Evolutionary conservation across 2,329 filamentous ascomycete genomes (phyloP).

Genomic region (Penicillium corylophilum): DNA sequence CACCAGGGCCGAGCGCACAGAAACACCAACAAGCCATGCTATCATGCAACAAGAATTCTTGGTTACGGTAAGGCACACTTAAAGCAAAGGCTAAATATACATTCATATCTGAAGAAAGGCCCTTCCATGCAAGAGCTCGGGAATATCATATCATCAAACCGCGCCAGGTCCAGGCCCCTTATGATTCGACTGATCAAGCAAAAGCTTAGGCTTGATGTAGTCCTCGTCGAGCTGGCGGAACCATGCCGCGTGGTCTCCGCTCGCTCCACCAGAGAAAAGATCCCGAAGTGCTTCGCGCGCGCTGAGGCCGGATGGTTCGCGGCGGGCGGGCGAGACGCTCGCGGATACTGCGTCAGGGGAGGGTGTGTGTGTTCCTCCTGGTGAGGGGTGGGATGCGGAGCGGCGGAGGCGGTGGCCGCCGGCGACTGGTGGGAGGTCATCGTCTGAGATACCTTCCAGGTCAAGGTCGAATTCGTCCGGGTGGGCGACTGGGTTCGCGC

Average conservation of each 20-base stretch:
- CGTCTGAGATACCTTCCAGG: slow-evolving; percentile 48
- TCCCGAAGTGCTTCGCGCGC: slow-evolving; percentile 76
- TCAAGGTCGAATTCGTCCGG: slow-evolving; percentile 40
- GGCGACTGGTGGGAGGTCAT: slow-evolving; percentile 61
- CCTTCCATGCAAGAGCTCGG: slow-evolving; percentile 4
- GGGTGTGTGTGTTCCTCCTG: slow-evolving; percentile 17
- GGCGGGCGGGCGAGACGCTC: slow-evolving; percentile 32
- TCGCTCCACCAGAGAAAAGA: slow-evolving; percentile 67
- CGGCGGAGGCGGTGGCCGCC: slow-evolving; percentile 33
- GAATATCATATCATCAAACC: slow-evolving; percentile 25
- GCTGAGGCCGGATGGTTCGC: slow-evolving; percentile 52
- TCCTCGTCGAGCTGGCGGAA: slow-evolving; percentile 94
- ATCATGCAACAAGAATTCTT: background rate
- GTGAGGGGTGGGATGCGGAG: slow-evolving; percentile 37
- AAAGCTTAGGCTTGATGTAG: slow-evolving; percentile 86
- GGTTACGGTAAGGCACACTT: background rate
- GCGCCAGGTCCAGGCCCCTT: slow-evolving; percentile 40
- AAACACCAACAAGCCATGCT: background rate
- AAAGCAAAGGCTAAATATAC: slow-evolving; percentile 22
- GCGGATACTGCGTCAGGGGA: slow-evolving; percentile 21
- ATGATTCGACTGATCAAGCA: slow-evolving; percentile 68
- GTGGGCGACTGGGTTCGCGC: slow-evolving; percentile 35
- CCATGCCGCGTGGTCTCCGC: slow-evolving; percentile 84
- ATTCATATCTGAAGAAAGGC: slow-evolving; percentile 13
- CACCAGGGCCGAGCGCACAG: background rate